Evolutionary conservation across 139 green algal genomes (phyloP), one percentile per base, ranked within the genome.

Genomic region (Trebouxia sp.): DNA sequence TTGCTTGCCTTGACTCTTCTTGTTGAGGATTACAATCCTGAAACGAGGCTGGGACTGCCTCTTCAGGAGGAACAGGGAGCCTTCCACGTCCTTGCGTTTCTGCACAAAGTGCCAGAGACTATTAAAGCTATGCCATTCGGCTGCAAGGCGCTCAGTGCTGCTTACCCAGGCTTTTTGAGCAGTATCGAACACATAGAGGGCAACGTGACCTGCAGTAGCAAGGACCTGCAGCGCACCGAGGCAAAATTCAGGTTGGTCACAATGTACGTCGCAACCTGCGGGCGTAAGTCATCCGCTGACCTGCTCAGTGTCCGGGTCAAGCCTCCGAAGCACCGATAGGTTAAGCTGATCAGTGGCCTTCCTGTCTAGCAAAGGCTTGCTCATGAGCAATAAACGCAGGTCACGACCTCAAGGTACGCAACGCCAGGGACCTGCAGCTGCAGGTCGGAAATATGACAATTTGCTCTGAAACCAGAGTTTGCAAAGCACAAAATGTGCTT

Each of bases 1-100:
- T 11, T 39, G 65, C n/a, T 38, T 22, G 55, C 41, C 42, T 77
- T 77, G 41, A 39, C 86, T 91, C 75, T 90, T 91, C 76, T 93
- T 90, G 86, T 98, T 98, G 0, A 98, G 82, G n/a, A 98, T 93
- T 15, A 97, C 88, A 66, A 98, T 90, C 79, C 92, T 89, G 81
- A 95, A 97, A 35, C 89, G 85, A 1, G 95, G 95, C 41, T 84
- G 55, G 0, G 70, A 72, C 4, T 78, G 79, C 2, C 95, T 84
- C 82, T 95, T 97, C 17, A 97, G 80, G 24, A 98, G 62, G 82
- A 98, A 98, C 47, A 98, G 74, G 0, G 88, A 93, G 5, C 95
- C 95, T 82, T 98, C 95, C 4, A 98, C 92, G 50, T 98, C 92
- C 74, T 96, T 97, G 22, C 93, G 90, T 4, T 45, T 82, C 87